Base-by-base conservation (phyloP, 305 asterid genomes). In the Salvia sclarea region DNA sequence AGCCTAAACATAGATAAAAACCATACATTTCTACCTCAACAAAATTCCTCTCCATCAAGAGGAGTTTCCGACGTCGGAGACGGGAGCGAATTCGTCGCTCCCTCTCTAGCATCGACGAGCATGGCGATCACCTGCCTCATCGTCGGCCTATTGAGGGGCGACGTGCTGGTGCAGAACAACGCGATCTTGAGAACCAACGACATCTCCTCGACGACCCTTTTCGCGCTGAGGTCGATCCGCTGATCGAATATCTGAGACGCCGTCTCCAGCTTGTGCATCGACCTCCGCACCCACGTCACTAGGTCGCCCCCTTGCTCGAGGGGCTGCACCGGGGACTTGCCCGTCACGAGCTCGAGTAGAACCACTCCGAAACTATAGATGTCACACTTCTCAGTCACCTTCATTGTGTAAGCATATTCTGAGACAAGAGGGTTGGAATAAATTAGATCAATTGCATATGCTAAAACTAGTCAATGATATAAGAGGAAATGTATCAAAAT, bases 381-480 rank as follows among this genome's bases (percentile, higher is more conserved):
- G 31, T 92, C 97, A 13, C 96, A 89, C 75, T 90, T 92, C 75
- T 92, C 97, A 25, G 95, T 92, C 81, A 92, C 96, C 80, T 90
- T 89, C 92, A 90, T 77, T 2, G 98, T 92, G 89, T 90, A 92
- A 5, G 97, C 98, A 63, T 92, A 92, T 75, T 92, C 98, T 90
- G 95, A 61, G 76, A 70, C 25, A 7, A 49, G 17, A 13, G n/a
- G n/a, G 38, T 25, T 25, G 6, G 0, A 4, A 17, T n/a, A 14
- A 3, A 3, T 56, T 31, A 35, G 22, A 58, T 47, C 33, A 33
- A 33, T 24, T 21, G 30, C 18, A 59, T 45, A 28, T 3, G 33
- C 33, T 28, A 28, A 28, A 28, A 28, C 33, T 28, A 28, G 33
- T 3, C 30, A 25, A 25, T 25, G 4, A 1, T 25, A 25, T 25